Percentiles rank a stretch among this genome's conserved stretches.
These are phyloP conservation scores for Suhomyces tanzawaensis DNA, from an alignment of 805 yeast genomes.

Conservation along the genomic window DNA sequence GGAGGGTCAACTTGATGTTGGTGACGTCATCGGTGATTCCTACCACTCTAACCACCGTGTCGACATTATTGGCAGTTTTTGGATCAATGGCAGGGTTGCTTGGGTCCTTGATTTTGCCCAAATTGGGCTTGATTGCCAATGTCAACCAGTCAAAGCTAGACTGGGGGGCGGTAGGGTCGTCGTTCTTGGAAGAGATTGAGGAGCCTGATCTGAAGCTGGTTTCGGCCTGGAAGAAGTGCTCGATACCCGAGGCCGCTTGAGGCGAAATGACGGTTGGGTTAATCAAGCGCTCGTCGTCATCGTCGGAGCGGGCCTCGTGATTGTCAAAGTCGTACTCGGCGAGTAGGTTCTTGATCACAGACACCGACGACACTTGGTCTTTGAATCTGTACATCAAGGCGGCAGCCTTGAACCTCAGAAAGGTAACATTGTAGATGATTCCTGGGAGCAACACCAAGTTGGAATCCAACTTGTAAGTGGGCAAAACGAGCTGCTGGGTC, in stretches of 20 bases:
- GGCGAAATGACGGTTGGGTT: slow-evolving; percentile 25
- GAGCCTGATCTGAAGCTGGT: slow-evolving; percentile 3
- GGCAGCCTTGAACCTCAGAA: slow-evolving; percentile 46
- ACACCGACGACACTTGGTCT: slow-evolving; percentile 22
- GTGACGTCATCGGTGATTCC: slow-evolving; percentile 46
- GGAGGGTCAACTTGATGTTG: slow-evolving; percentile 45
- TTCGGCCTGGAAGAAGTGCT: slow-evolving; percentile 15
- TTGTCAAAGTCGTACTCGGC: slow-evolving; percentile 34
- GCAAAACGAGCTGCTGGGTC: slow-evolving; percentile 22
- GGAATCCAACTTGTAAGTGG: slow-evolving; percentile 41
- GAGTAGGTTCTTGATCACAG: slow-evolving; percentile 30
- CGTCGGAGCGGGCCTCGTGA: slow-evolving; percentile 5
- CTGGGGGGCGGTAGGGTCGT: background rate
- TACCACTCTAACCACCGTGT: slow-evolving; percentile 46
- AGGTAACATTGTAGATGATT: slow-evolving; percentile 56
- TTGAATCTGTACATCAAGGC: slow-evolving; percentile 44
- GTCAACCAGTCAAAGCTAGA: slow-evolving; percentile 36
- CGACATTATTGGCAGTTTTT: slow-evolving; percentile 17
- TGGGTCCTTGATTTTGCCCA: slow-evolving; percentile 28
- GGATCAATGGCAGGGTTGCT: slow-evolving; percentile 8
- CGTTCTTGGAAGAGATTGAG: background rate
- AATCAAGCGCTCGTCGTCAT: slow-evolving; percentile 11
- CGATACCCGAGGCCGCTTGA: slow-evolving; percentile 33
- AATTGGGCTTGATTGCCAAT: slow-evolving; percentile 35
- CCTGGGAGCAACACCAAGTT: slow-evolving; percentile 58